Conservation (phyloP, 371 early-diverging fungal genomes). For the Apophysomyces trapeziformis region DNA sequence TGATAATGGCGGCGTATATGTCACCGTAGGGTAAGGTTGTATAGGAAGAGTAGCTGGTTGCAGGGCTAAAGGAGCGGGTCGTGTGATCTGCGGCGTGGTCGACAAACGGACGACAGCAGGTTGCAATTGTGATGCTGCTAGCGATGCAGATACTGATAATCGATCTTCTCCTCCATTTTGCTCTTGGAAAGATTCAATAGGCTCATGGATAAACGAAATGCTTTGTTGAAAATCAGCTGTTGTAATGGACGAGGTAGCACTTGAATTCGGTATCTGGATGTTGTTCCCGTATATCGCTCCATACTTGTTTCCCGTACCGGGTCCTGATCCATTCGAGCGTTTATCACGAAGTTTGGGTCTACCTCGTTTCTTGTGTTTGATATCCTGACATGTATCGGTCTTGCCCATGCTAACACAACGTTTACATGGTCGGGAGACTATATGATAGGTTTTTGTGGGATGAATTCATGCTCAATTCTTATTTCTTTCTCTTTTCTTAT, state of each 20-base stretch:
- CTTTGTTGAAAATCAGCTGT: conserved; percentile 10
- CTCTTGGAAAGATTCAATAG: conserved; percentile 23
- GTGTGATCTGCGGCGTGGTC: conserved; percentile 1
- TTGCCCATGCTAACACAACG: conserved; percentile 76
- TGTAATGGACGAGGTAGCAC: conserved; percentile 6
- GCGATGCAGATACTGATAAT: neutral
- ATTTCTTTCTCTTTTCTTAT: conserved; percentile 7
- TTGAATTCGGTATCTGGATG: conserved; percentile 14
- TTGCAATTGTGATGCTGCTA: neutral
- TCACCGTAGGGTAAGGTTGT: neutral
- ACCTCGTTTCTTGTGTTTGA: conserved; percentile 82
- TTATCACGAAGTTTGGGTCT: conserved; percentile 74
- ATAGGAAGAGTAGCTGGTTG: conserved; percentile 9
- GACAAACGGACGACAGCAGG: conserved; percentile 10
- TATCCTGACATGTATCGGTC: conserved; percentile 77
- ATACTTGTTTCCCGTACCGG: neutral
- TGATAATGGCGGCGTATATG: neutral
- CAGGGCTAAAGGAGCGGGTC: conserved; percentile 5
- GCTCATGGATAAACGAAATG: conserved; percentile 24
- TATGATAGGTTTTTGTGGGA: neutral
- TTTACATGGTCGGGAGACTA: conserved; percentile 76
- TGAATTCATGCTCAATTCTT: neutral
- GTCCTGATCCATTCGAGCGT: conserved; percentile 9
- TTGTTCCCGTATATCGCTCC: conserved; percentile 6
- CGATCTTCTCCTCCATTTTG: neutral